Evolutionary conservation across 78 protist species (phyloP).

Genomic region (Andalucia godoyi): DNA sequence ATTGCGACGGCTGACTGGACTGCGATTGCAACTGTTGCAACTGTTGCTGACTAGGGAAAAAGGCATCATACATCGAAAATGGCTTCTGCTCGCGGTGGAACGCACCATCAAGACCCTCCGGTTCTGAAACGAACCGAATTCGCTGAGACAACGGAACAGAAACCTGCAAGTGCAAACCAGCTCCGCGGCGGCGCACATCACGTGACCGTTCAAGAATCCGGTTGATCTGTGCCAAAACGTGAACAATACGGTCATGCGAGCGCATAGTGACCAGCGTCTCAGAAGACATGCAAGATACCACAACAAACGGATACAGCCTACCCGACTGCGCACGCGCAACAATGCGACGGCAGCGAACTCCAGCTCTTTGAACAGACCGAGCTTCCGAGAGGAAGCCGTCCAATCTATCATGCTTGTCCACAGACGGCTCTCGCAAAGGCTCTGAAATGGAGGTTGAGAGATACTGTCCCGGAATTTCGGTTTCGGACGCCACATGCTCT

Average conservation of each 20-base stretch:
- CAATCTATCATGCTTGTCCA: background rate
- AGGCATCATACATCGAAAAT: background rate
- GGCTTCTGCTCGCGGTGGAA: background rate
- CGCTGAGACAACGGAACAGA: background rate
- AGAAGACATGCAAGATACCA: background rate
- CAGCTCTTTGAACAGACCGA: background rate
- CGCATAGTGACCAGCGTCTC: background rate
- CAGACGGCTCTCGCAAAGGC: background rate
- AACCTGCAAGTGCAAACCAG: background rate
- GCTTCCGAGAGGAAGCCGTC: background rate
- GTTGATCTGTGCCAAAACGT: background rate
- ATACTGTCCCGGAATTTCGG: conserved; percentile 1
- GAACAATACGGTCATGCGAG: background rate
- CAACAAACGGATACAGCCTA: background rate
- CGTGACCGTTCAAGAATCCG: background rate
- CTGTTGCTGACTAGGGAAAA: background rate
- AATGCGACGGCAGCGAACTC: background rate
- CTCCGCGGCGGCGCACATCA: background rate
- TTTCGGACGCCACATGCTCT: background rate
- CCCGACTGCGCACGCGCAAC: background rate
- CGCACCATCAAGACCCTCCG: background rate
- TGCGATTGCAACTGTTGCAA: background rate
- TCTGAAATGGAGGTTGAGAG: background rate
- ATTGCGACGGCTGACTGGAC: background rate
- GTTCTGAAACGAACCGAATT: background rate